phyloP scores from a whole-genome alignment of 495 filamentous ascomycete species.

The Penicillium herquei region DNA sequence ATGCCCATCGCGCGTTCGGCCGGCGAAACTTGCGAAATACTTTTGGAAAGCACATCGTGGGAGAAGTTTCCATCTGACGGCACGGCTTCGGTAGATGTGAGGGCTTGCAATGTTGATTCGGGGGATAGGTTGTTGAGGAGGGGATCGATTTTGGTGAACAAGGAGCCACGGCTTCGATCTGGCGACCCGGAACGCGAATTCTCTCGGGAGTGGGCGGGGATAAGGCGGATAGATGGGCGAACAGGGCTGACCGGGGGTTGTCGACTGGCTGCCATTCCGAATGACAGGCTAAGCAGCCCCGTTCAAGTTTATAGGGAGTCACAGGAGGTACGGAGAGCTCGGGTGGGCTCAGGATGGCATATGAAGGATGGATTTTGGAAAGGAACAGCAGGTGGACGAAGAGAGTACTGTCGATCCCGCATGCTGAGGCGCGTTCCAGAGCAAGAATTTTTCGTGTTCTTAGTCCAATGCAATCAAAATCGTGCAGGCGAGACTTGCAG shows the following conservation, averaged over 20 bases:
- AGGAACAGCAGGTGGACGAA: conserved; percentile 20
- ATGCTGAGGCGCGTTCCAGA: conserved; percentile 27
- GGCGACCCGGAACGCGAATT: conserved; percentile 29
- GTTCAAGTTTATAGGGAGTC: conserved; percentile 17
- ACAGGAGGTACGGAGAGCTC: conserved; percentile 2
- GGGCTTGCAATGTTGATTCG: conserved; percentile 53
- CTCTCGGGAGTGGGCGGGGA: conserved; percentile 24
- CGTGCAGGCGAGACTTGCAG: conserved; percentile 3
- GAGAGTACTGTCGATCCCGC: conserved; percentile 29
- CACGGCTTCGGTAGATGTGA: conserved; percentile 52
- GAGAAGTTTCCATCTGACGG: conserved; percentile 46
- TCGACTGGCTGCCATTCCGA: conserved; percentile 40
- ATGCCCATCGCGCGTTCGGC: conserved; percentile 70
- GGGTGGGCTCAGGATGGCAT: conserved; percentile 18
- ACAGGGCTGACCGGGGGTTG: conserved; percentile 12
- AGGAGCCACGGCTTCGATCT: conserved; percentile 21
- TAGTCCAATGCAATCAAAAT: conserved; percentile 1
- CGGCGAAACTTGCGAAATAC: conserved; percentile 64
- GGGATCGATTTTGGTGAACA: conserved; percentile 44
- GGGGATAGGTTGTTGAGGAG: conserved; percentile 55
- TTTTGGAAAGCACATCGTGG: conserved; percentile 57
- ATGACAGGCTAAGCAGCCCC: conserved; percentile 10
- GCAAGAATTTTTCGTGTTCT: not conserved
- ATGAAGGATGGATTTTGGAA: conserved; percentile 21
- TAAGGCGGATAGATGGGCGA: conserved; percentile 31